Percentiles rank a stretch among this genome's conserved stretches.
Evolutionary conservation across 2,329 filamentous ascomycete species (phyloP).

Genomic region (Trichophyton benhamiae): DNA sequence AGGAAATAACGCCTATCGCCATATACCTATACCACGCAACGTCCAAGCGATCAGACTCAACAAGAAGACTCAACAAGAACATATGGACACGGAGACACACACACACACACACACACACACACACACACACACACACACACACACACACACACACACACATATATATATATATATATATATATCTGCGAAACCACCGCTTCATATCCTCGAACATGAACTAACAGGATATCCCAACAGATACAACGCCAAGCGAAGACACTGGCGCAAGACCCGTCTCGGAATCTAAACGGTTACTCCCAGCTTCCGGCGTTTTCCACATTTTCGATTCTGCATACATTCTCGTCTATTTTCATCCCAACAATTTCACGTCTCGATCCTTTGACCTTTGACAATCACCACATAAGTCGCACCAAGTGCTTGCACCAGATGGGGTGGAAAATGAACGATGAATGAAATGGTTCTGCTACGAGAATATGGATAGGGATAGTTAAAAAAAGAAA

Average conservation of each 20-base stretch:
- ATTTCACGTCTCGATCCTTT: too few relatives aligned
- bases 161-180: too few relatives aligned
- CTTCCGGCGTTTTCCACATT: conserved; percentile 3
- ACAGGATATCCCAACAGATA: conserved; percentile 53
- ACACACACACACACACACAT: neutral
- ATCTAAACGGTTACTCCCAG: conserved; percentile 63
- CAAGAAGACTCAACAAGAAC: too few relatives aligned
- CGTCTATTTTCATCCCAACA: too few relatives aligned
- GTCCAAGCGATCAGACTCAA: too few relatives aligned
- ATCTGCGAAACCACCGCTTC: neutral
- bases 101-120: neutral
- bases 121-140: neutral
- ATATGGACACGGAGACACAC: neutral
- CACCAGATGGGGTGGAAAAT: neutral
- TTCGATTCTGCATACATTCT: too few relatives aligned
- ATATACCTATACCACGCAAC: too few relatives aligned
- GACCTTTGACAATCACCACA: too few relatives aligned
- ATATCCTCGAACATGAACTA: neutral
- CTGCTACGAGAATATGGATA: neutral
- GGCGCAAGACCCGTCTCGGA: conserved; percentile 99
- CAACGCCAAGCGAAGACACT: conserved; percentile 99
- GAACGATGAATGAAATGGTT: neutral
- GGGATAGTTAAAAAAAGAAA: neutral
- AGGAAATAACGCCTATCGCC: too few relatives aligned
- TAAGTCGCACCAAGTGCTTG: too few relatives aligned